Percentiles rank a stretch among this genome's conserved stretches.
Conservation (phyloP, 305 asterid species). For the Euphrasia arctica region DNA sequence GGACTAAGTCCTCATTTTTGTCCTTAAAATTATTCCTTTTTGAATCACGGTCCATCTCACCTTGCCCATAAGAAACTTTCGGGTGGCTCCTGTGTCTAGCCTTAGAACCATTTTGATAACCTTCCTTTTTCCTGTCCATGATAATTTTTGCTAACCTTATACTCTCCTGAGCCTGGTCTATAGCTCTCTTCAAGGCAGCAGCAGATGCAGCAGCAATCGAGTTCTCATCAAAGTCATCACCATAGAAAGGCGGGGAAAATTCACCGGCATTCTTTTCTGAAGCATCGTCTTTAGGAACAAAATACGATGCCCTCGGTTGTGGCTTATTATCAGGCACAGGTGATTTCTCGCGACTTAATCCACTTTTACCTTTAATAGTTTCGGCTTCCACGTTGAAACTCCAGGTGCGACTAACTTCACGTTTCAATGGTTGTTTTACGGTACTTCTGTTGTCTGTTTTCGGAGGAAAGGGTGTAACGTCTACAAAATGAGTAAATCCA, state of each 20-base stretch:
- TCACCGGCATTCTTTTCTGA: constrained; percentile 37
- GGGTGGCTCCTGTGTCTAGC: constrained; percentile 31
- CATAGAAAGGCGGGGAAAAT: constrained; percentile 45
- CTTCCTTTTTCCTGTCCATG: constrained; percentile 62
- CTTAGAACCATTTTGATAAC: constrained; percentile 34
- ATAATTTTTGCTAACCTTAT: constrained; percentile 74
- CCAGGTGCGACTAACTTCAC: constrained; percentile 61
- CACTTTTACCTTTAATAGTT: constrained; percentile 24
- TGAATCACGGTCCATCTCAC: not conserved
- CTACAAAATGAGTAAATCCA: constrained; percentile 67
- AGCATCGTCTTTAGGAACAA: constrained; percentile 37
- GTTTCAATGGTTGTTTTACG: constrained; percentile 35
- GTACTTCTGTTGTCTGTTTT: constrained; percentile 29
- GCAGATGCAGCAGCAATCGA: constrained; percentile 84
- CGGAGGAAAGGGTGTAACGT: constrained; percentile 42
- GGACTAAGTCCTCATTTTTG: constrained; percentile 25
- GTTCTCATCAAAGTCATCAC: constrained; percentile 80
- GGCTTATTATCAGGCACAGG: constrained; percentile 31
- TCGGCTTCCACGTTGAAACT: constrained; percentile 48
- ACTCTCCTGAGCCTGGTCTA: constrained; percentile 93
- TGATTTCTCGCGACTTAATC: constrained; percentile 35
- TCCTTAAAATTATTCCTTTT: constrained; percentile 30
- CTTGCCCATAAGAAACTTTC: not conserved
- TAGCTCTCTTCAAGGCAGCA: constrained; percentile 81
- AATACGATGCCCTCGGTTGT: constrained; percentile 34